phyloP scores from a whole-genome alignment of 1,139 yeast species.

The Suhomyces atakaporum region DNA sequence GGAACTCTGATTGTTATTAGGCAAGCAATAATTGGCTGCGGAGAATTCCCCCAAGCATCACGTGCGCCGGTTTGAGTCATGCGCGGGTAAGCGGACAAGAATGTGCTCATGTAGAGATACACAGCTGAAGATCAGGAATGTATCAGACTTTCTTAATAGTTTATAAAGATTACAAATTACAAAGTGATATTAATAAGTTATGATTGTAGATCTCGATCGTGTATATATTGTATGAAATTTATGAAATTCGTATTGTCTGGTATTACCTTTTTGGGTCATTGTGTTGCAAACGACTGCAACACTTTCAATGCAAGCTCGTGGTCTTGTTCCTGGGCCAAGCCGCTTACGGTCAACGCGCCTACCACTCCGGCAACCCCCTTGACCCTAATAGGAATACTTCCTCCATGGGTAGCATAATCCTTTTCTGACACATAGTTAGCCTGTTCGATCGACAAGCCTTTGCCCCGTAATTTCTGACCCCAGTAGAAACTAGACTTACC shows the following conservation, averaged over 20 bases:
- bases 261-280: neutral
- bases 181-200: too few relatives aligned
- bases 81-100: neutral
- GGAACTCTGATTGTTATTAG: conserved; percentile 5
- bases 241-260: too few relatives aligned
- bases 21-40: conserved; percentile 6
- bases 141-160: too few relatives aligned
- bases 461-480: conserved; percentile 47
- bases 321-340: conserved; percentile 52
- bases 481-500: conserved; percentile 55
- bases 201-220: too few relatives aligned
- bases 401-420: conserved; percentile 65
- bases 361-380: conserved; percentile 46
- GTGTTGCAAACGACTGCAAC: conserved; percentile 5
- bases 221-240: too few relatives aligned
- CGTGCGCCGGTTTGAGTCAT: neutral
- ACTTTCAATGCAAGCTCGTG: conserved; percentile 41
- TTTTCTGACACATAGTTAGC: conserved; percentile 43
- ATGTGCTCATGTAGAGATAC: too few relatives aligned
- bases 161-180: too few relatives aligned
- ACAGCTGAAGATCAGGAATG: too few relatives aligned
- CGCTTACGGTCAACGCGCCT: conserved; percentile 62
- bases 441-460: conserved; percentile 33
- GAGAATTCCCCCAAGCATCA: neutral
- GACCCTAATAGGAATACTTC: conserved; percentile 58